phyloP scores from a whole-genome alignment of 768 basidiomycete species.

The Phylloporus scabripes region DNA sequence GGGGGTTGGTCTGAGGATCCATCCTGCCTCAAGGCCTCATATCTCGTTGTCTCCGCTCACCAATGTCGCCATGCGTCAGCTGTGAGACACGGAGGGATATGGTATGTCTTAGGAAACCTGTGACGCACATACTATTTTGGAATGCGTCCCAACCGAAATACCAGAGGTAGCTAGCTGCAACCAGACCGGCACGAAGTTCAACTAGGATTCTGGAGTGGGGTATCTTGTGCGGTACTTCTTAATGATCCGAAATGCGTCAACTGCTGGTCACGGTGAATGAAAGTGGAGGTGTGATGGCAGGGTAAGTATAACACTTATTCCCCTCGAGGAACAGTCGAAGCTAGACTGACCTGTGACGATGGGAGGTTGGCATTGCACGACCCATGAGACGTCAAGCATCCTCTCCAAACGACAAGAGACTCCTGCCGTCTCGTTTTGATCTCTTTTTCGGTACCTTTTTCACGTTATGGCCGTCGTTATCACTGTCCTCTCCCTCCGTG shows the following conservation, averaged over 20 bases:
- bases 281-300: too few species aligned
- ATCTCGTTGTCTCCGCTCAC: not conserved
- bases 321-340: not conserved
- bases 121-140: not conserved
- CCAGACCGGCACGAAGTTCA: too few species aligned
- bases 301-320: too few species aligned
- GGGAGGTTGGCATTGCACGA: not conserved
- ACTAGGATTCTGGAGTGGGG: too few species aligned
- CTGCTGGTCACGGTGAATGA: too few species aligned
- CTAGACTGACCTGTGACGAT: constrained; percentile 5
- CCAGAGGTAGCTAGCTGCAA: too few species aligned
- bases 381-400: constrained; percentile 20
- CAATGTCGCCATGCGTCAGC: too few species aligned
- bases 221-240: too few species aligned
- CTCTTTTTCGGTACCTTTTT: constrained; percentile 47
- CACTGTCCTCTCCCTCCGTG: constrained; percentile 29
- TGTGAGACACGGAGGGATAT: not conserved
- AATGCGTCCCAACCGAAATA: not conserved
- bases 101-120: not conserved
- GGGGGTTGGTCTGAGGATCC: not conserved
- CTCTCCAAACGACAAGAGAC: constrained; percentile 34
- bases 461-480: constrained; percentile 14
- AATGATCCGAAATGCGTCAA: too few species aligned
- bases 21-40: not conserved
- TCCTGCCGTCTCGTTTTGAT: constrained; percentile 42